phyloP scores from a whole-genome alignment of 1,284 basidiomycete genomes.

The Lignosus rhinocerotis region DNA sequence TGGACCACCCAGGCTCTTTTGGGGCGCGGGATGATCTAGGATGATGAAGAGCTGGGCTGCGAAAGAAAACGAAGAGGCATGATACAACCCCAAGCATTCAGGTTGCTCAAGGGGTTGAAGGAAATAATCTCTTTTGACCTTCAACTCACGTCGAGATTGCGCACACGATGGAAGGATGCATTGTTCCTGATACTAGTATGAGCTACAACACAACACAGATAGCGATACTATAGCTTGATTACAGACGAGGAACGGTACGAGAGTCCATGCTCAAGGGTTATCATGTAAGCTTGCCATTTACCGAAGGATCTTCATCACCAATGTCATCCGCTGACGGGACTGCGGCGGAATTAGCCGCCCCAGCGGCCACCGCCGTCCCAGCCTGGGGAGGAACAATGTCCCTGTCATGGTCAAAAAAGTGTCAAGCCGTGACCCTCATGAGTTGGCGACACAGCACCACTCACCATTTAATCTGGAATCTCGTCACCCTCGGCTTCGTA shows the following conservation, averaged over 20 bases:
- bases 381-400: conserved; percentile 63
- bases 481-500: conserved; percentile 91
- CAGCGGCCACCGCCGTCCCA: conserved; percentile 46
- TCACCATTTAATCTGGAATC: conserved; percentile 85
- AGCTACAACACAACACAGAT: conserved; percentile 19
- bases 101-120: not conserved
- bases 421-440: too few relatives aligned
- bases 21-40: too few relatives aligned
- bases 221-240: conserved; percentile 13
- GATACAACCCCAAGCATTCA: not conserved
- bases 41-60: too few relatives aligned
- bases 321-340: conserved; percentile 80
- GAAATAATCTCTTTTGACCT: not conserved
- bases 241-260: conserved; percentile 10
- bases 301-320: conserved; percentile 28
- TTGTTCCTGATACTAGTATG: conserved; percentile 13
- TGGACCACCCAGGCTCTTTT: too few relatives aligned
- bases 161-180: not conserved
- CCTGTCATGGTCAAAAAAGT: conserved; percentile 40
- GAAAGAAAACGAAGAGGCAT: too few relatives aligned
- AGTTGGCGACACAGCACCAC: conserved; percentile 29
- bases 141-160: not conserved
- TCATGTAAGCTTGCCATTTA: conserved; percentile 22
- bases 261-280: conserved; percentile 4
- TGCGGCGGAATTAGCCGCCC: conserved; percentile 75